Conservation (phyloP, 2,329 filamentous ascomycete genomes). For the Lachnum nothofagi region DNA sequence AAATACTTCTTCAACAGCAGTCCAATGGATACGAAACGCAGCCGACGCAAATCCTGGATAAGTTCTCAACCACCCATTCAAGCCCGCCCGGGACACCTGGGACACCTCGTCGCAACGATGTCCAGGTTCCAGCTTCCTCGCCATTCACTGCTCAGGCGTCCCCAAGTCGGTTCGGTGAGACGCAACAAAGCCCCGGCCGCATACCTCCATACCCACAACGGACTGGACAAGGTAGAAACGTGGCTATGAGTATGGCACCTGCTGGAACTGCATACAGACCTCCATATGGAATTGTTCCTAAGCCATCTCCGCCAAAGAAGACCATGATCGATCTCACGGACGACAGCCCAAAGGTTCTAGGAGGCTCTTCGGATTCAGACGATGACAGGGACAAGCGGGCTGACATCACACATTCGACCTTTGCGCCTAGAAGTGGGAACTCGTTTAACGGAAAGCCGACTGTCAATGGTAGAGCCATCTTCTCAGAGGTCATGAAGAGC, state of each 20-base stretch:
- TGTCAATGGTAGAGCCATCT: slow-evolving; percentile 18
- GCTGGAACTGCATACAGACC: slow-evolving; percentile 66
- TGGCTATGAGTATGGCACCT: slow-evolving; percentile 65
- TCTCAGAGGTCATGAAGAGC: slow-evolving; percentile 12
- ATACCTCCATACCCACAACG: not conserved
- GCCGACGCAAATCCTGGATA: slow-evolving; percentile 5
- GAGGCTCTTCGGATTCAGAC: slow-evolving; percentile 60
- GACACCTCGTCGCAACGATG: slow-evolving; percentile 32
- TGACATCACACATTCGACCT: slow-evolving; percentile 57
- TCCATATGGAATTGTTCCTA: slow-evolving; percentile 36
- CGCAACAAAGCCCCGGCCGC: not conserved
- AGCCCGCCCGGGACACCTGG: slow-evolving; percentile 23
- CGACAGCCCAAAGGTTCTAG: slow-evolving; percentile 52
- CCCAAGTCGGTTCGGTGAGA: not conserved
- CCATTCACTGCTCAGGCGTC: slow-evolving; percentile 40
- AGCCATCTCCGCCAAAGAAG: slow-evolving; percentile 37
- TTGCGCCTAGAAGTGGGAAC: slow-evolving; percentile 40
- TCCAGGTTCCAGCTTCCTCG: slow-evolving; percentile 89
- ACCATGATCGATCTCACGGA: slow-evolving; percentile 51
- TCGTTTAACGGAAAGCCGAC: slow-evolving; percentile 34
- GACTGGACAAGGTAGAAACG: too few relatives aligned
- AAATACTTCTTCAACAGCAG: slow-evolving; percentile 23
- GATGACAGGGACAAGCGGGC: slow-evolving; percentile 43
- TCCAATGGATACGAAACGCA: slow-evolving; percentile 19
- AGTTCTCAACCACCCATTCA: slow-evolving; percentile 15